A percentile compares a stretch with the other conserved stretches of the same genome.
Conservation (phyloP, 306 rosid species). For the Hylodesmum podocarpum region DNA sequence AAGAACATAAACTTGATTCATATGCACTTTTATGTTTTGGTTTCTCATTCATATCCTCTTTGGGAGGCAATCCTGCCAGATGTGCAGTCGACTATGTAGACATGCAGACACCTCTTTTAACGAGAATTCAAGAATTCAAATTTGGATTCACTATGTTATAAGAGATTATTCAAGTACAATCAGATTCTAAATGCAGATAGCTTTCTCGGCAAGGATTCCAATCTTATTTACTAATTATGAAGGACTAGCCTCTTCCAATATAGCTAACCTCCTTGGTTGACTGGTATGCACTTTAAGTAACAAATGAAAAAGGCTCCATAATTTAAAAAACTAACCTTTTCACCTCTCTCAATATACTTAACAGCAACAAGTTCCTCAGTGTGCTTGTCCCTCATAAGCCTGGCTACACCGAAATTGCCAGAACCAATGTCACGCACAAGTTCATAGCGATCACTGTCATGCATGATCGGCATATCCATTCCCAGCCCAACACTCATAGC, state of each 20-base stretch:
- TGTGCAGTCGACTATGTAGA: too few relatives aligned
- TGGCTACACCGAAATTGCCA: slow-evolving; percentile 90
- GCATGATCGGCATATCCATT: slow-evolving; percentile 94
- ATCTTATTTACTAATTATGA: too few relatives aligned
- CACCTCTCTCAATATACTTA: slow-evolving; percentile 98
- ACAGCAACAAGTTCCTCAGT: slow-evolving; percentile 94
- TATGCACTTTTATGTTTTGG: not conserved
- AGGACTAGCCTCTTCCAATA: not conserved
- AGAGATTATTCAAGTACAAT: too few relatives aligned
- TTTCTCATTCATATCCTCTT: too few relatives aligned
- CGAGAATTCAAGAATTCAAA: too few relatives aligned
- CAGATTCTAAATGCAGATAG: too few relatives aligned
- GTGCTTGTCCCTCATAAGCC: slow-evolving; percentile 90
- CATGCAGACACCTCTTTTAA: too few relatives aligned
- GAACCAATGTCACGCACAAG: slow-evolving; percentile 87
- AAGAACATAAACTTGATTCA: not conserved
- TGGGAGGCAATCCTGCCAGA: too few relatives aligned
- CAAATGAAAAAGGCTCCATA: not conserved
- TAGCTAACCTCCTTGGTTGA: not conserved
- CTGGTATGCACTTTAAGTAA: not conserved
- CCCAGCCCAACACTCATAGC: slow-evolving; percentile 63
- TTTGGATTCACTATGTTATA: too few relatives aligned
- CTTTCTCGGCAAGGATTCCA: too few relatives aligned
- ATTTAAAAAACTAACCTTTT: slow-evolving; percentile 63
- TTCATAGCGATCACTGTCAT: slow-evolving; percentile 90